Evolutionary conservation across 495 filamentous ascomycete genomes (phyloP).

Genomic region (Aspergillus asperescens): DNA sequence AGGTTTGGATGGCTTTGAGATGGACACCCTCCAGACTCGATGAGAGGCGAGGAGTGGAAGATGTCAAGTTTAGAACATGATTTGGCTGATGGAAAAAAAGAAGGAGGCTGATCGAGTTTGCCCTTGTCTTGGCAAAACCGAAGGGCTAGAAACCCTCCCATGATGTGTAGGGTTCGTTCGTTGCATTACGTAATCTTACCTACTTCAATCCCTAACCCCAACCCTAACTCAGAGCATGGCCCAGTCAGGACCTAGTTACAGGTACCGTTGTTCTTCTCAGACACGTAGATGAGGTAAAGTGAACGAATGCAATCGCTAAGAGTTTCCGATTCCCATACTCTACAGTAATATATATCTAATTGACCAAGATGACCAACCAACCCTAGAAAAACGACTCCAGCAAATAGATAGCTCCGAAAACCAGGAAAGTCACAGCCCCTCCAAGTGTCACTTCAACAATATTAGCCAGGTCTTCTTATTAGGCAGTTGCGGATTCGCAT

Average conservation of each 20-base stretch:
- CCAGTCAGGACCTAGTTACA: too few species aligned
- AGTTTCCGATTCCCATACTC: constrained; percentile 1
- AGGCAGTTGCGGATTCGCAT: background rate
- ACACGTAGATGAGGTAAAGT: too few species aligned
- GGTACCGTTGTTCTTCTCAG: too few species aligned
- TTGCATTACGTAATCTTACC: constrained; percentile 5
- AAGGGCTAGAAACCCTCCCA: too few species aligned
- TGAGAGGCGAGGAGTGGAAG: background rate
- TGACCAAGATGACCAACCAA: background rate
- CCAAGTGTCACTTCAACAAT: constrained; percentile 74
- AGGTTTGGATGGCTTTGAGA: background rate
- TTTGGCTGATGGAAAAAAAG: background rate
- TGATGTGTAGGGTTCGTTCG: constrained; percentile 6
- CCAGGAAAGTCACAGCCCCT: constrained; percentile 84
- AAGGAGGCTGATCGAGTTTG: background rate
- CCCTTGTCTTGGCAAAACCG: background rate
- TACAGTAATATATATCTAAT: constrained; percentile 6
- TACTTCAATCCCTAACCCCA: background rate
- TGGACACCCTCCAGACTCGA: background rate
- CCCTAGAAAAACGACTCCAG: constrained; percentile 65
- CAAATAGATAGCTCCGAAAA: constrained; percentile 88
- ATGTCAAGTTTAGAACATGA: background rate
- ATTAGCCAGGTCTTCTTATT: constrained; percentile 18
- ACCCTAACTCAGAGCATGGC: background rate
- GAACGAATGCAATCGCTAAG: background rate